phyloP scores from a whole-genome alignment of 768 basidiomycete genomes.

The Boletellus ananiceps region DNA sequence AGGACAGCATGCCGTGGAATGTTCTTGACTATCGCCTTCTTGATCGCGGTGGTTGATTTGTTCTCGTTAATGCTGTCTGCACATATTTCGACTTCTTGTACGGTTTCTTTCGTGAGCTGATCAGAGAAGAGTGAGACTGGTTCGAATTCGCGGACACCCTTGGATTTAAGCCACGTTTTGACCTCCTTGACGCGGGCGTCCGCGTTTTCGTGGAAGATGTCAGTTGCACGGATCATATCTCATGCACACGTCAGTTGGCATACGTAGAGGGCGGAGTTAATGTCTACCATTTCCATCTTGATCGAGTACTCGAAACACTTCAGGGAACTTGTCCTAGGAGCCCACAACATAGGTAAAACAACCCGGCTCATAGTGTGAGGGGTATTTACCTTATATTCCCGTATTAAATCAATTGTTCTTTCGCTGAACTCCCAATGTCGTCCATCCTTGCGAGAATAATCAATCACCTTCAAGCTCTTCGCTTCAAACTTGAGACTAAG shows the following conservation, averaged over 20 bases:
- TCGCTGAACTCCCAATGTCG: conserved; percentile 92
- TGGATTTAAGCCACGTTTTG: conserved; percentile 78
- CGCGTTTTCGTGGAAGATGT: conserved; percentile 54
- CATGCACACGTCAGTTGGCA: conserved; percentile 5
- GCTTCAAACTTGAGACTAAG: conserved; percentile 95
- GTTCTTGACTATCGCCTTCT: conserved; percentile 88
- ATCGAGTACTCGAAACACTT: conserved; percentile 73
- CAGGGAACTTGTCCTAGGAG: conserved; percentile 69
- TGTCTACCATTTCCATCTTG: conserved; percentile 59
- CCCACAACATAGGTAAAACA: neutral
- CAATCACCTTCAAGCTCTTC: conserved; percentile 88
- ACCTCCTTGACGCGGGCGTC: conserved; percentile 73
- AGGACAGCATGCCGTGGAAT: conserved; percentile 91
- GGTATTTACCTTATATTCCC: conserved; percentile 68
- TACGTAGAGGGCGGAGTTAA: neutral
- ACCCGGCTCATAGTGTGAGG: too few relatives aligned
- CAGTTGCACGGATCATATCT: conserved; percentile 71
- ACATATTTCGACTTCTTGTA: conserved; percentile 70
- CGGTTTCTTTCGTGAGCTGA: conserved; percentile 86
- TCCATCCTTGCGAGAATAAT: conserved; percentile 83
- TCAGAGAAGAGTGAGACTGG: conserved; percentile 90
- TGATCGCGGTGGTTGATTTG: conserved; percentile 62
- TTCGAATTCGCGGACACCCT: conserved; percentile 87
- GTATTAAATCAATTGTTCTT: conserved; percentile 74
- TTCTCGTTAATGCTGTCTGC: conserved; percentile 63